phyloP scores from a whole-genome alignment of 1,139 yeast species.

The Suhomyces panamericanus region DNA sequence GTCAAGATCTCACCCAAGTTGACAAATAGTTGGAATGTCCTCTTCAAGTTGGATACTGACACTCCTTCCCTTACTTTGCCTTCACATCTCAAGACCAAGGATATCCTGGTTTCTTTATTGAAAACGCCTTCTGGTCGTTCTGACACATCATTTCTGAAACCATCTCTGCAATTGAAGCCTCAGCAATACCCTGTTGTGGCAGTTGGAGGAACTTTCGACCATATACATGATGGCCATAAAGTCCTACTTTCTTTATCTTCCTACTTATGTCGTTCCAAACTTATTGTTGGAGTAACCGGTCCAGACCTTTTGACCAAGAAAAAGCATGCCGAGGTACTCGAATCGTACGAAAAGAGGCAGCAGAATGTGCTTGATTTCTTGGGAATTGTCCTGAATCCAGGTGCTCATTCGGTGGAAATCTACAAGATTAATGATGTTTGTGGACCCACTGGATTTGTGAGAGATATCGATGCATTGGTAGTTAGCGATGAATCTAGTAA shows the following conservation, averaged over 20 bases:
- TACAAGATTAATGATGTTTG: conserved; percentile 79
- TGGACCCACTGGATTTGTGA: conserved; percentile 89
- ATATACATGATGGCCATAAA: conserved; percentile 93
- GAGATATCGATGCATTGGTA: conserved; percentile 74
- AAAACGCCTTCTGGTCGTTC: neutral
- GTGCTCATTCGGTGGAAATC: conserved; percentile 28
- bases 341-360: conserved; percentile 56
- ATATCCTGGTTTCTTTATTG: neutral
- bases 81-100: neutral
- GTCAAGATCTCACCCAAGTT: neutral
- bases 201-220: conserved; percentile 97
- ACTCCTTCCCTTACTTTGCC: neutral
- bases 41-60: conserved; percentile 4
- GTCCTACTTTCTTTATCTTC: conserved; percentile 74
- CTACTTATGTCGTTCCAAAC: conserved; percentile 51
- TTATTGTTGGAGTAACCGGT: conserved; percentile 86
- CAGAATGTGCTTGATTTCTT: conserved; percentile 51
- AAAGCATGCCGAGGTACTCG: conserved; percentile 65
- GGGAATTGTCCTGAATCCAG: conserved; percentile 29
- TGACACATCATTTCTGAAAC: neutral
- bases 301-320: conserved; percentile 72
- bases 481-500: conserved; percentile 75
- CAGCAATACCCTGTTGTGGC: conserved; percentile 37
- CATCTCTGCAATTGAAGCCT: neutral
- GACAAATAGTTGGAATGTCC: conserved; percentile 9